These are phyloP conservation scores for Batrachochytrium dendrobatidis DNA, from an alignment of 371 early-diverging fungal genomes.

Conservation along the genomic window DNA sequence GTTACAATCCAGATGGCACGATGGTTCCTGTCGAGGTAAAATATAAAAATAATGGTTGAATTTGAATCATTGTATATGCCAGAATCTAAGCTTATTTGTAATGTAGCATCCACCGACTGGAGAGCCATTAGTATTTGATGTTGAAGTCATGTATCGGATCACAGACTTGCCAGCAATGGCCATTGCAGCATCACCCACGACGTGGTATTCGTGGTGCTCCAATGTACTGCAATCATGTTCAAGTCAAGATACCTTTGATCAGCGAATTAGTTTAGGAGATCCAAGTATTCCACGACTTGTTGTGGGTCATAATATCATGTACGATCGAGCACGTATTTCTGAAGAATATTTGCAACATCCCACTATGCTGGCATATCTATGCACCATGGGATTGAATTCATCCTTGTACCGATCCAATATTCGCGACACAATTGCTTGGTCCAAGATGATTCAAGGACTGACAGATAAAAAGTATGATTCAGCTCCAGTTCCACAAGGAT, in stretches of 20 bases:
- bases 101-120: conserved; percentile 55
- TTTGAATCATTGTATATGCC: no score
- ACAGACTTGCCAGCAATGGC: conserved; percentile 74
- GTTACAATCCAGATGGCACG: conserved; percentile 51
- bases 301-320: conserved; percentile 90
- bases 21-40: conserved; percentile 9
- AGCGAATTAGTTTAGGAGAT: no score
- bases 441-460: no score
- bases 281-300: conserved; percentile 56
- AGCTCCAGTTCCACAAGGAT: no score
- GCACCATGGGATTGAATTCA: no score
- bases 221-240: no score
- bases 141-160: conserved; percentile 62
- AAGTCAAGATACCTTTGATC: no score
- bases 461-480: no score
- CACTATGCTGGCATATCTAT: conserved; percentile 57
- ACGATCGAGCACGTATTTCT: conserved; percentile 79
- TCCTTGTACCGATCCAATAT: no score
- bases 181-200: conserved; percentile 59
- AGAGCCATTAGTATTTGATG: conserved; percentile 75
- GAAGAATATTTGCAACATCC: conserved; percentile 70
- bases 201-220: conserved; percentile 93
- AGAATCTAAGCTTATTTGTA: not conserved
- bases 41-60: no score
- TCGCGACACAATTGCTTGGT: no score